phyloP scores from a whole-genome alignment of 139 green algal species.

The Coccomyxa sp. region DNA sequence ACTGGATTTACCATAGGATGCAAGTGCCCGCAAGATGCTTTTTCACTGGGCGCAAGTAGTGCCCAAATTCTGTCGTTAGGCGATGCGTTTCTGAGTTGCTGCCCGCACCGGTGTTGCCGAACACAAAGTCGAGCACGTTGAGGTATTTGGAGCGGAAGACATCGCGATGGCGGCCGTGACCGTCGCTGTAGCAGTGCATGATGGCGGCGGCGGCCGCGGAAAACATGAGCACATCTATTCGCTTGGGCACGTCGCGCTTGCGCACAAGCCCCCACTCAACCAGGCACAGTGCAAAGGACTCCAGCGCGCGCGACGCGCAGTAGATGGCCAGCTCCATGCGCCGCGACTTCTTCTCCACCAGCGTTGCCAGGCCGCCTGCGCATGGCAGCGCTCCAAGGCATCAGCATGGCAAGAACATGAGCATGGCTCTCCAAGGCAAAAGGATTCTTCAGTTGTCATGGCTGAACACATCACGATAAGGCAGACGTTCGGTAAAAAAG shows the following conservation, averaged over 20 bases:
- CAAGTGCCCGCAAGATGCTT: not conserved
- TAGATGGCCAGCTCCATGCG: constrained; percentile 96
- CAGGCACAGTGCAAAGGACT: constrained; percentile 66
- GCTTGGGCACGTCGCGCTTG: constrained; percentile 18
- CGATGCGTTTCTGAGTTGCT: too few relatives aligned
- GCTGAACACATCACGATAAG: too few relatives aligned
- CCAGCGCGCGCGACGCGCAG: constrained; percentile 56
- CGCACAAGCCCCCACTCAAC: not conserved
- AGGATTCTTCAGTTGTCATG: too few relatives aligned
- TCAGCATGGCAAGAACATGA: not conserved
- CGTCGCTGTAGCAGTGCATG: constrained; percentile 83
- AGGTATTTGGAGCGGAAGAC: constrained; percentile 93
- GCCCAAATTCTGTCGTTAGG: too few relatives aligned
- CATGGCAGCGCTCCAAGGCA: not conserved
- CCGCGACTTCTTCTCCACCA: constrained; percentile 90
- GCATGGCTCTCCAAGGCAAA: too few relatives aligned
- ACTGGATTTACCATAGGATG: not conserved
- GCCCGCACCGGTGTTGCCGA: constrained; percentile 63
- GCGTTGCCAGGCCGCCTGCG: constrained; percentile 55
- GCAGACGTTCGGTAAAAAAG: too few relatives aligned
- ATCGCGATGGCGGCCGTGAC: constrained; percentile 58
- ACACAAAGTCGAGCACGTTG: constrained; percentile 88
- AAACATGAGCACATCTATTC: constrained; percentile 83
- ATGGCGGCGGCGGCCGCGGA: constrained; percentile 68
- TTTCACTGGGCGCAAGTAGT: too few relatives aligned